These are phyloP conservation scores for Arachis stenosperma DNA, from an alignment of 306 rosid species.

Conservation along the genomic window DNA sequence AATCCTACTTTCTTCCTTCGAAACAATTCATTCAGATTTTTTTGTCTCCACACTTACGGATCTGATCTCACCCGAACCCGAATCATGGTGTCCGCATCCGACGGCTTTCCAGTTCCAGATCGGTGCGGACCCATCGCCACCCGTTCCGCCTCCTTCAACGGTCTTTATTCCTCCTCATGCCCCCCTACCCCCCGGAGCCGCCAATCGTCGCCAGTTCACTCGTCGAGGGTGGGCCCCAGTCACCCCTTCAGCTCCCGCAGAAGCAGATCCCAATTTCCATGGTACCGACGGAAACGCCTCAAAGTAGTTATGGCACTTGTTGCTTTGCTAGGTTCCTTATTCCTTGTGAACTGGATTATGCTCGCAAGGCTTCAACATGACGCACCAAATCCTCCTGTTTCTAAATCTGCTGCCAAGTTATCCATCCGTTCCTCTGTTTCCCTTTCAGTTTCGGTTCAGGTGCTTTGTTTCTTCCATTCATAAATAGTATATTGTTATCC, in stretches of 20 bases:
- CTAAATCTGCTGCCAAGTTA: slow-evolving; percentile 20
- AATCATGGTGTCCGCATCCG: slow-evolving; percentile 45
- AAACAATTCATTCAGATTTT: neutral
- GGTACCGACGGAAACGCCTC: slow-evolving; percentile 64
- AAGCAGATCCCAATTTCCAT: slow-evolving; percentile 49
- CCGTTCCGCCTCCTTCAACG: slow-evolving; percentile 42
- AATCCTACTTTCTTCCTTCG: neutral
- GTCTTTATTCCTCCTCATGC: slow-evolving; percentile 41
- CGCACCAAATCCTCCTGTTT: slow-evolving; percentile 23
- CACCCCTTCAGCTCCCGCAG: slow-evolving; percentile 60
- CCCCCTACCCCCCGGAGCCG: slow-evolving; percentile 50
- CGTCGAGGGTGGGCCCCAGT: slow-evolving; percentile 59
- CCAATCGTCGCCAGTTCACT: slow-evolving; percentile 60
- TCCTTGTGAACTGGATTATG: slow-evolving; percentile 76
- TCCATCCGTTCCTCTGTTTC: slow-evolving; percentile 44
- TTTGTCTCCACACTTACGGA: slow-evolving; percentile 15
- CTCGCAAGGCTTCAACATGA: slow-evolving; percentile 62
- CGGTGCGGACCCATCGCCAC: slow-evolving; percentile 47
- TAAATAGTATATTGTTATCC: no score
- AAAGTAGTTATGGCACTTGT: slow-evolving; percentile 59
- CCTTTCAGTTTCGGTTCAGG: slow-evolving; percentile 53
- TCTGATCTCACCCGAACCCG: slow-evolving; percentile 43
- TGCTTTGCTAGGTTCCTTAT: slow-evolving; percentile 55
- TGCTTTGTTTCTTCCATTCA: slow-evolving; percentile 11
- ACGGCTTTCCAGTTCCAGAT: slow-evolving; percentile 39